phyloP scores from a whole-genome alignment of 2,329 filamentous ascomycete genomes.

The Knufia petricola region DNA sequence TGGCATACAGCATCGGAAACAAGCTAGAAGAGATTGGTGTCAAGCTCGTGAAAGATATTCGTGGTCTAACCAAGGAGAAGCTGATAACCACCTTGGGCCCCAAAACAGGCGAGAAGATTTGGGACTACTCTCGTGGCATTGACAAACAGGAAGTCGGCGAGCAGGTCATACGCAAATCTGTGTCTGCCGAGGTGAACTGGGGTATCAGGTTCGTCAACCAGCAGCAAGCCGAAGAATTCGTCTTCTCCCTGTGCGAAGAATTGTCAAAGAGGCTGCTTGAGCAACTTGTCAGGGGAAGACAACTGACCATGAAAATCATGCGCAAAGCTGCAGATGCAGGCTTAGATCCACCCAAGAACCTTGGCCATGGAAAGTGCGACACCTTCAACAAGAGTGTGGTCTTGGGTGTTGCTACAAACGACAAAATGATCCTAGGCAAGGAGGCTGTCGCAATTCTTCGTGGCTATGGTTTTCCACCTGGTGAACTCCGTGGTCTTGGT shows the following conservation, averaged over 20 bases:
- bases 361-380: constrained; percentile 93
- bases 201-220: constrained; percentile 90
- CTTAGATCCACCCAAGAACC: constrained; percentile 80
- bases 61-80: constrained; percentile 64
- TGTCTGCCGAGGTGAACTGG: constrained; percentile 97
- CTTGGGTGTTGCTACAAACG: constrained; percentile 77
- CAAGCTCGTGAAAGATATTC: constrained; percentile 71
- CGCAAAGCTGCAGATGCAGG: constrained; percentile 75
- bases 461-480: constrained; percentile 73
- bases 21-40: constrained; percentile 84
- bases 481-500: constrained; percentile 84
- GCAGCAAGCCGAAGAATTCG: constrained; percentile 86
- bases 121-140: constrained; percentile 82
- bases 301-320: constrained; percentile 94
- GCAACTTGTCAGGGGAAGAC: constrained; percentile 75
- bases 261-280: constrained; percentile 69
- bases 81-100: constrained; percentile 67
- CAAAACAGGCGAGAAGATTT: constrained; percentile 85
- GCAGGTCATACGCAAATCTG: constrained; percentile 77
- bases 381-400: constrained; percentile 78
- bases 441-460: constrained; percentile 79
- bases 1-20: constrained; percentile 79
- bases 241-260: constrained; percentile 75
- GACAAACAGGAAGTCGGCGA: constrained; percentile 79
- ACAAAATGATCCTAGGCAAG: constrained; percentile 59